Conservation (phyloP, 805 yeast species). For the Candida stauntonica region DNA sequence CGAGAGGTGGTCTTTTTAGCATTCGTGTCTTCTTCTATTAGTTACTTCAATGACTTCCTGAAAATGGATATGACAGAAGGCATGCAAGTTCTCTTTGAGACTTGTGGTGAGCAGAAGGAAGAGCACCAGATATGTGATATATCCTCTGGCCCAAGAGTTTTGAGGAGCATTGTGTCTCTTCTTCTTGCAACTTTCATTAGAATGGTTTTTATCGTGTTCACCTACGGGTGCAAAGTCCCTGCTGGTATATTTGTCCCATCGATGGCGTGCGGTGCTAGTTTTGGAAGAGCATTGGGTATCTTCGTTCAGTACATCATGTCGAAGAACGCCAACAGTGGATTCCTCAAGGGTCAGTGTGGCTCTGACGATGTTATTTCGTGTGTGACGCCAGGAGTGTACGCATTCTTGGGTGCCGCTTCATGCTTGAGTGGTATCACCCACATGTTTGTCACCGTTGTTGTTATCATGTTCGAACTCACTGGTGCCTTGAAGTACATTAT, state of each 20-base stretch:
- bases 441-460: constrained; percentile 86
- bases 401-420: constrained; percentile 95
- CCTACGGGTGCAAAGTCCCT: constrained; percentile 92
- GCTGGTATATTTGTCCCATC: constrained; percentile 98
- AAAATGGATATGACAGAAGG: constrained; percentile 91
- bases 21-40: constrained; percentile 63
- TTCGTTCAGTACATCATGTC: constrained; percentile 51
- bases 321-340: constrained; percentile 31
- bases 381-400: constrained; percentile 91
- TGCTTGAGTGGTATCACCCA: constrained; percentile 93
- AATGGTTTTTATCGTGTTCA: constrained; percentile 65
- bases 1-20: constrained; percentile 71
- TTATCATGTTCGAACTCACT: constrained; percentile 92
- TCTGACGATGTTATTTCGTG: constrained; percentile 43
- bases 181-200: constrained; percentile 69
- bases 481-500: constrained; percentile 90
- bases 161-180: constrained; percentile 46
- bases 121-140: constrained; percentile 39
- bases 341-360: constrained; percentile 36
- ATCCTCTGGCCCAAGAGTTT: constrained; percentile 29
- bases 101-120: constrained; percentile 50
- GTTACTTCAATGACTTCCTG: constrained; percentile 80
- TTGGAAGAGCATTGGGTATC: constrained; percentile 84
- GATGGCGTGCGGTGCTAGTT: constrained; percentile 94
- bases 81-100: constrained; percentile 86